Evolutionary conservation across 345 rosid genomes (phyloP).

Genomic region (Citrus sinensis): DVS_A1.0 CM039165.1:16491501-16492000

Average conservation of each 20-base stretch:
- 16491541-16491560: background rate
- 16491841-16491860: no score
- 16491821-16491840: no score
- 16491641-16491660: background rate
- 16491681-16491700: background rate
- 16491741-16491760: background rate
- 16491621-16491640: background rate
- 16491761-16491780: slow-evolving; percentile 22
- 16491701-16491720: slow-evolving; percentile 7
- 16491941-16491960: no score
- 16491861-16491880: no score
- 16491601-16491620: background rate
- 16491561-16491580: background rate
- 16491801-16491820: no score
- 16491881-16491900: no score
- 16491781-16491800: no score
- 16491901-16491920: no score
- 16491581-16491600: background rate
- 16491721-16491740: background rate
- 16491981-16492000: no score
- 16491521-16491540: background rate
- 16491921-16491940: no score
- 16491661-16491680: background rate
- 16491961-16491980: no score
- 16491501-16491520: slow-evolving; percentile 18